Base-by-base conservation (phyloP, 768 basidiomycete species). In the Arthromyces matolae region DNA sequence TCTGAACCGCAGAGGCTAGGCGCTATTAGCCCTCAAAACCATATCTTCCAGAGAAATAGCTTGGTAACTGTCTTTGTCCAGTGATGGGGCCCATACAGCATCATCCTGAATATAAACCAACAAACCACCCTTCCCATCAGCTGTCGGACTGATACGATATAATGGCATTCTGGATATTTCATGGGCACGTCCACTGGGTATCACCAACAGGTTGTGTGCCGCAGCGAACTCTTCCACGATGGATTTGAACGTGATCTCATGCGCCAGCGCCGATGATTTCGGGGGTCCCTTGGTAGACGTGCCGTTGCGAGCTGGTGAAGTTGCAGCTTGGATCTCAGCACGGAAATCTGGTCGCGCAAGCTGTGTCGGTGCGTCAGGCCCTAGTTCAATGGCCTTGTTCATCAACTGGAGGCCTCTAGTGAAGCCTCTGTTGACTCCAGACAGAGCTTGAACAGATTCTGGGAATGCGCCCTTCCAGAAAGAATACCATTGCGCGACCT, bases 221-320 rank as follows among this genome's bases (percentile, higher is more conserved):
- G 91, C 82, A 3, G 89, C 89, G 59, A 75, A 85, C 22, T 96
- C 95, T 65, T 98, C 96, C 42, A 93, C 94, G 47, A 98, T 86
- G 5, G 88, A 78, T 14, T 87, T 78, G 80, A 98, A 98, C 2
- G 93, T 94, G 56, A 97, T 84, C 61, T 96, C 94, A 42, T 86
- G 79, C 3, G 78, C 69, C 23, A 81, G 77, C 7, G 79, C 66
- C 1, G 84, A 75, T 2, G 66, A 69, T 9, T 68, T 69, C 28
- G 64, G 58, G 5, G 67, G 60, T 8, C 58, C 53, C 42, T 71
- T 72, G 22, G 67, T 61, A 44, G 67, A 65, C 50, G 59, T 53
- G 18, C 56, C 55, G 43, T 48, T 53, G 55, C 61, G 39, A 41
- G 51, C 34, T 8, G 70, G 63, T 10, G 68, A 55, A n/a, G 57